Conservation (phyloP, 1,284 basidiomycete species). For the Ustilago bromivora region DNA sequence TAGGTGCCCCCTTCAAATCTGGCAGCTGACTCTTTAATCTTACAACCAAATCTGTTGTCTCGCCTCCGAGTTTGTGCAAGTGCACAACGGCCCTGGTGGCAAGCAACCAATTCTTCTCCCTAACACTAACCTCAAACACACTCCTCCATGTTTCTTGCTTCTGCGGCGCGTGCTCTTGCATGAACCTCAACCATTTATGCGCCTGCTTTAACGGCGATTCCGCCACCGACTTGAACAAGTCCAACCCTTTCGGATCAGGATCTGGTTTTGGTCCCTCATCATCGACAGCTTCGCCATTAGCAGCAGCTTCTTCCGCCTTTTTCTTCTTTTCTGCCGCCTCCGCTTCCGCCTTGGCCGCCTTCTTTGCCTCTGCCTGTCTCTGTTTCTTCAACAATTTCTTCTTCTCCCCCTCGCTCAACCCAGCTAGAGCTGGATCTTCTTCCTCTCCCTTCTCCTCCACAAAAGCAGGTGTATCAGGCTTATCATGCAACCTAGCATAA, state of each 20-base stretch:
- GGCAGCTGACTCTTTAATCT: conserved; percentile 74
- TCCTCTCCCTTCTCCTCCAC: conserved; percentile 56
- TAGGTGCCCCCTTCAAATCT: conserved; percentile 26
- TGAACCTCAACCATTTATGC: conserved; percentile 78
- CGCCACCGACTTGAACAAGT: conserved; percentile 31
- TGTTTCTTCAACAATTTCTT: conserved; percentile 49
- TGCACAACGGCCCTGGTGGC: conserved; percentile 79
- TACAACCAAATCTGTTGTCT: conserved; percentile 79
- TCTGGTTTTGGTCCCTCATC: conserved; percentile 77
- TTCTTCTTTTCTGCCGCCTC: conserved; percentile 34
- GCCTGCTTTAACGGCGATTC: conserved; percentile 79
- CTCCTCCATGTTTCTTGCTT: conserved; percentile 80
- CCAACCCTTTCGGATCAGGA: conserved; percentile 67
- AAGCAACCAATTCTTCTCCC: conserved; percentile 82
- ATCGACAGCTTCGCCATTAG: conserved; percentile 73
- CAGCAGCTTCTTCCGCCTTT: conserved; percentile 39
- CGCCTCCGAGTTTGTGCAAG: conserved; percentile 75
- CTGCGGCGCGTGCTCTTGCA: conserved; percentile 72
- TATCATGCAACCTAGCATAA: conserved; percentile 73
- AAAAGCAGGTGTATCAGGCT: conserved; percentile 65
- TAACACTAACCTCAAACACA: conserved; percentile 83
- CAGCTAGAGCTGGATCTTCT: conserved; percentile 22
- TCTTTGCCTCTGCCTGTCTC: conserved; percentile 40
- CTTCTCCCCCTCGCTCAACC: conserved; percentile 31
- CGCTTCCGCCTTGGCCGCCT: conserved; percentile 29